Conservation (phyloP, 1,284 basidiomycete species). For the Mycena sp. region DNA sequence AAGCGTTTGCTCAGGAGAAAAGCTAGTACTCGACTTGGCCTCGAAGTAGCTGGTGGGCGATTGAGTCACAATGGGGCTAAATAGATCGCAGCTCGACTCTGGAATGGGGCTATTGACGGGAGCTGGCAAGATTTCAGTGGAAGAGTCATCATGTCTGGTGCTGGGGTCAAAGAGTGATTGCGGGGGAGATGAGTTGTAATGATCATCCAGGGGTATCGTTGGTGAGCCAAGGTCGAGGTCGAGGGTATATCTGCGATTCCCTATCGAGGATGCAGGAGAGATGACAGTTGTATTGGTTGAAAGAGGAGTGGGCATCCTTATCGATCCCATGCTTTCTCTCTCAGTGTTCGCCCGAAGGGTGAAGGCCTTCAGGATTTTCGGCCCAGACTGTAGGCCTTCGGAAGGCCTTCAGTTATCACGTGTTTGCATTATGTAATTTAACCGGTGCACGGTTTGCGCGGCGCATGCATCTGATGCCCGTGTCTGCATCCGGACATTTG, state of each 20-base stretch:
- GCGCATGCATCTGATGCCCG: too few species aligned
- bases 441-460: too few species aligned
- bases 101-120: constrained; percentile 3
- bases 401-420: too few species aligned
- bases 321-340: background rate
- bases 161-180: constrained; percentile 1
- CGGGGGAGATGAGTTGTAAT: constrained; percentile 7
- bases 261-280: background rate
- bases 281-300: background rate
- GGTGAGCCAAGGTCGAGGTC: background rate
- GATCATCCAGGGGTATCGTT: background rate
- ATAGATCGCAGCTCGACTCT: background rate
- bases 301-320: constrained; percentile 4
- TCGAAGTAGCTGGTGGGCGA: background rate
- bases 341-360: too few species aligned
- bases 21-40: background rate
- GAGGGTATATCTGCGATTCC: background rate
- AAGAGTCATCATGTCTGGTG: too few species aligned
- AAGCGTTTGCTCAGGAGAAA: background rate
- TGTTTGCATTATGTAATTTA: too few species aligned
- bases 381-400: too few species aligned
- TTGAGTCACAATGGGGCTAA: background rate
- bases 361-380: too few species aligned
- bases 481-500: too few species aligned
- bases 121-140: too few species aligned